A percentile compares a stretch with the other conserved stretches of the same genome.
Evolutionary conservation across 2,329 filamentous ascomycete genomes (phyloP).

Genomic region (Thelonectria blattea): DNA sequence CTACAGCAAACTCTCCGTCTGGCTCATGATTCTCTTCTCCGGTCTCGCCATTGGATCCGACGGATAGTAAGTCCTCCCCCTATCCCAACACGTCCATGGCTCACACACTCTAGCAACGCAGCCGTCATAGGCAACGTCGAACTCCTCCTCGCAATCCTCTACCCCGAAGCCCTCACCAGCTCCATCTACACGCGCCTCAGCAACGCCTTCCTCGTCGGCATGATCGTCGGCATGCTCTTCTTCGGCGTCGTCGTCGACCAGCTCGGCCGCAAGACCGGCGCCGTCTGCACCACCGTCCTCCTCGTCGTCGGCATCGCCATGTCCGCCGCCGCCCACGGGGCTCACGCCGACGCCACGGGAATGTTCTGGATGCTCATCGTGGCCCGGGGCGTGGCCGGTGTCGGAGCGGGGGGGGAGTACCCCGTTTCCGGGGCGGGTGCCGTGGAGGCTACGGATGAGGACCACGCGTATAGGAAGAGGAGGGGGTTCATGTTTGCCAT

Average conservation of each 20-base stretch:
- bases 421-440: constrained; percentile 57
- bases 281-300: constrained; percentile 53
- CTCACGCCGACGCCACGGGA: constrained; percentile 44
- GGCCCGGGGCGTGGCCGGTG: constrained; percentile 48
- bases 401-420: constrained; percentile 58
- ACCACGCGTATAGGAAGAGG: constrained; percentile 48
- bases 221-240: constrained; percentile 61
- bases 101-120: constrained; percentile 42
- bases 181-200: constrained; percentile 57
- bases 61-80: constrained; percentile 43
- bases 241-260: constrained; percentile 58
- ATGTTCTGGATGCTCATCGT: constrained; percentile 59
- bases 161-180: constrained; percentile 49
- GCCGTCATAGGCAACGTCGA: constrained; percentile 53
- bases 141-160: constrained; percentile 48
- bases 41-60: constrained; percentile 54
- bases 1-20: constrained; percentile 50
- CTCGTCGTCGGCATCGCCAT: constrained; percentile 54
- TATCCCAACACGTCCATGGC: not conserved
- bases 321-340: constrained; percentile 53
- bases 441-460: constrained; percentile 59
- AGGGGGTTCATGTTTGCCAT: constrained; percentile 64
- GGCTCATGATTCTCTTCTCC: constrained; percentile 52
- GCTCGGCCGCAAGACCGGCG: constrained; percentile 56
- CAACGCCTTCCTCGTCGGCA: constrained; percentile 62